A percentile compares a stretch with the other conserved stretches of the same genome.
These are phyloP conservation scores for Schwanniomyces vanrijiae DNA, from an alignment of 805 yeast species.

Conservation along the genomic window DNA sequence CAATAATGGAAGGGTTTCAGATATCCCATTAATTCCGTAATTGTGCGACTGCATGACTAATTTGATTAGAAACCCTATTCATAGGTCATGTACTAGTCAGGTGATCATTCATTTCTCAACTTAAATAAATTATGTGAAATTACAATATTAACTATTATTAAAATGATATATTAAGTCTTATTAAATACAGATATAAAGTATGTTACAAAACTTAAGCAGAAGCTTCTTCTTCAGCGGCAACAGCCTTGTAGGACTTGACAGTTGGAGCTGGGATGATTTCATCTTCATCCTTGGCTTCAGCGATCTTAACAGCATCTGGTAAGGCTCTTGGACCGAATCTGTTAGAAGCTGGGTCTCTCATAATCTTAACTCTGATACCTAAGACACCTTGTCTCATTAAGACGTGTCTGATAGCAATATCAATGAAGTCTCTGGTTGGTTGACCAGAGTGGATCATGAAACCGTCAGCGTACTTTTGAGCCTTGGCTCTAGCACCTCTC, in stretches of 20 bases:
- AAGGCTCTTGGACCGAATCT: conserved; percentile 84
- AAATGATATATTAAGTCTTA: conserved; percentile 1
- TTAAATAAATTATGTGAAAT: no score
- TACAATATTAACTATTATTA: not conserved
- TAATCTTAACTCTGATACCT: conserved; percentile 99
- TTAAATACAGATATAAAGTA: conserved; percentile 1
- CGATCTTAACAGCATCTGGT: conserved; percentile 92
- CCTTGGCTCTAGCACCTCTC: conserved; percentile 99
- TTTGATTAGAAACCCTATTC: not conserved
- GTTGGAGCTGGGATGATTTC: conserved; percentile 75
- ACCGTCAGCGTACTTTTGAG: conserved; percentile 99
- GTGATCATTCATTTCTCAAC: not conserved
- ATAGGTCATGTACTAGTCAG: not conserved
- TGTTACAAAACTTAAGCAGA: conserved; percentile 16
- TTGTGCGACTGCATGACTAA: no score
- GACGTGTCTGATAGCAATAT: conserved; percentile 98
- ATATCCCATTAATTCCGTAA: no score
- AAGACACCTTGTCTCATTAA: conserved; percentile 99
- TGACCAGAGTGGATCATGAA: conserved; percentile 99
- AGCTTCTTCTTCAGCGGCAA: conserved; percentile 37
- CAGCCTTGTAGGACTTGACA: conserved; percentile 71
- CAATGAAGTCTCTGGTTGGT: conserved; percentile 98
- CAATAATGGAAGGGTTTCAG: no score
- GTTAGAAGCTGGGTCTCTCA: conserved; percentile 95
- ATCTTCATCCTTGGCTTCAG: conserved; percentile 92